phyloP scores from a whole-genome alignment of 768 basidiomycete genomes.

The Kwoniella europaea region DNA sequence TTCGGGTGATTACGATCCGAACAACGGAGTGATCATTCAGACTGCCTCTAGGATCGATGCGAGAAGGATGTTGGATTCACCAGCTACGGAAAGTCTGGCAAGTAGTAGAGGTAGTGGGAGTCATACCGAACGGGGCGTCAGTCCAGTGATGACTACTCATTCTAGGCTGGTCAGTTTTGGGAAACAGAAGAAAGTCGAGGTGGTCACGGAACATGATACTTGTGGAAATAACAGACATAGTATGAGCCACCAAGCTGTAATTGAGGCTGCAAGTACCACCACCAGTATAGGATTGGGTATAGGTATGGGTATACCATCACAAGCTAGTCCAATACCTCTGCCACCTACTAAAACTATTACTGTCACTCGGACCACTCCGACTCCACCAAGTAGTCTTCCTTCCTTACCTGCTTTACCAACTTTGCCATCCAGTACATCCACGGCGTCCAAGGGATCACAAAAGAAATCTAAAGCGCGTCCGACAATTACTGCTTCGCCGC shows the following conservation, averaged over 20 bases:
- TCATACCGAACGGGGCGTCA: conserved; percentile 24
- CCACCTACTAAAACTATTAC: conserved; percentile 17
- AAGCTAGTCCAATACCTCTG: conserved; percentile 19
- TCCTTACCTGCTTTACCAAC: conserved; percentile 40
- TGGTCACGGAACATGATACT: conserved; percentile 3
- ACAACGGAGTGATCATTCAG: conserved; percentile 36
- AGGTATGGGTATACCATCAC: conserved; percentile 12
- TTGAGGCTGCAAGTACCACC: conserved; percentile 17
- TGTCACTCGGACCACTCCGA: conserved; percentile 20
- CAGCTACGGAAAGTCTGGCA: conserved; percentile 25
- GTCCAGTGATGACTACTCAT: conserved; percentile 33
- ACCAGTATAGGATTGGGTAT: conserved; percentile 10
- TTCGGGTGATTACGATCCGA: conserved; percentile 7
- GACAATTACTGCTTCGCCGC: conserved; percentile 9
- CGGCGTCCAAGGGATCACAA: neutral
- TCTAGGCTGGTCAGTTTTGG: conserved; percentile 36
- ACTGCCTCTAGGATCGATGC: conserved; percentile 45
- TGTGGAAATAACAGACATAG: neutral
- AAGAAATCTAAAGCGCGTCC: neutral
- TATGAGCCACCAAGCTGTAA: conserved; percentile 20
- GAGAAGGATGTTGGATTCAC: conserved; percentile 43
- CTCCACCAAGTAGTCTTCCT: conserved; percentile 34
- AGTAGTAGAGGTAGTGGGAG: neutral
- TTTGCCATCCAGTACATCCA: conserved; percentile 11
- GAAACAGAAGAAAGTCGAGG: conserved; percentile 24